Evolutionary conservation across 2,329 filamentous ascomycete species (phyloP).

Genomic region (Trichoderma endophyticum): DNA sequence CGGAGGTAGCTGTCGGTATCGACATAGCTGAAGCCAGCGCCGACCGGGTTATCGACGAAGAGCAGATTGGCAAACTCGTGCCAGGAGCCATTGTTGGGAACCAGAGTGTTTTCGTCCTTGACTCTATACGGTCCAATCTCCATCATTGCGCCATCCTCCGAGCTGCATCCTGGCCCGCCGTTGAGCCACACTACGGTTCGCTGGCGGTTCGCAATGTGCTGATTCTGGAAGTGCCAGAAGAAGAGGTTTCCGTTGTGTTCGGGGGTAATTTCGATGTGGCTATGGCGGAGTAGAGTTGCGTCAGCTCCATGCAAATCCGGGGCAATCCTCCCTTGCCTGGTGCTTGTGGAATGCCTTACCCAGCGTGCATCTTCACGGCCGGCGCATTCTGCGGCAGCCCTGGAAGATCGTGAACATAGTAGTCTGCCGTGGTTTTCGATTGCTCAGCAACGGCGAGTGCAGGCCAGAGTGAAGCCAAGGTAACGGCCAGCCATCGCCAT

Average conservation of each 20-base stretch:
- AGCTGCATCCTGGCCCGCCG: slow-evolving; percentile 94
- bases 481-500: slow-evolving; percentile 31
- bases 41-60: slow-evolving; percentile 96
- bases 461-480: slow-evolving; percentile 43
- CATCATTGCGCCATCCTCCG: slow-evolving; percentile 94
- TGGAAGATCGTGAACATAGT: slow-evolving; percentile 81
- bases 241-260: slow-evolving; percentile 90
- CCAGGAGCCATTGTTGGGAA: slow-evolving; percentile 93
- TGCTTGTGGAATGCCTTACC: slow-evolving; percentile 58
- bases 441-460: slow-evolving; percentile 32
- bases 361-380: slow-evolving; percentile 94
- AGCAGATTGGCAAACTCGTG: slow-evolving; percentile 96
- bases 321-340: background rate
- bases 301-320: slow-evolving; percentile 23
- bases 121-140: slow-evolving; percentile 92
- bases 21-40: slow-evolving; percentile 94
- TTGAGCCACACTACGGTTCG: slow-evolving; percentile 96
- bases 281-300: slow-evolving; percentile 37
- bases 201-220: slow-evolving; percentile 88
- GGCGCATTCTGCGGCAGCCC: slow-evolving; percentile 72
- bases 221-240: slow-evolving; percentile 97
- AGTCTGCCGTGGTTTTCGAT: slow-evolving; percentile 60
- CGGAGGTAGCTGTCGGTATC: slow-evolving; percentile 83
- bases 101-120: slow-evolving; percentile 67
- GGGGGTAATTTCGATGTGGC: slow-evolving; percentile 85